Evolutionary conservation across 768 basidiomycete genomes (phyloP), one percentile per base, ranked within the genome.

Genomic region (Trametopsis cervina): DNA sequence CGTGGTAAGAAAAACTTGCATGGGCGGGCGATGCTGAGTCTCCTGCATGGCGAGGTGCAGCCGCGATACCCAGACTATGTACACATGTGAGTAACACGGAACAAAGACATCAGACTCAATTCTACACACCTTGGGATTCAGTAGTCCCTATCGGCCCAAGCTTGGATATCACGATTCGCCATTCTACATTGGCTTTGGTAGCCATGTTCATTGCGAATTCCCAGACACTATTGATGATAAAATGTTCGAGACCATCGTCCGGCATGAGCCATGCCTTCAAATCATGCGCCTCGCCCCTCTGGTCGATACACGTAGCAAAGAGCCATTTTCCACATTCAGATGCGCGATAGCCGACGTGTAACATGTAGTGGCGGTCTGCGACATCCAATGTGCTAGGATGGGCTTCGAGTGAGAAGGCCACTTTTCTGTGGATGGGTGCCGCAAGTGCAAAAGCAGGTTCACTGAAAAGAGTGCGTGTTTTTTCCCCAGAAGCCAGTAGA

Each of bases 301-400:
- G 80, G 58, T 93, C 90, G 4, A 86, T 67, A 56, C 82, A 85
- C 24, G 78, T 71, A n/a, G 79, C 78, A 15, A 88, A 60, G 4
- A 91, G 69, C 90, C 89, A 92, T 60, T 83, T 84, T 9, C 82
- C 76, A 49, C 83, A 85, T 4, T 61, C 55, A 10, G 83, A 82
- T 1, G 84, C 51, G 35, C 66, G 71, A 61, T 93, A 93, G 2
- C 79, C 90, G 33, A 91, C 73, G 60, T 93, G 90, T 38, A 93
- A 66, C 45, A 91, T 64, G 1, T 77, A 81, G 52, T 81, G 72
- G 23, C 75, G 66, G 44, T 81, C 77, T 40, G 75, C 45, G 13
- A 81, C 74, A 48, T 81, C 80, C 36, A 75, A 56, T 1, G 74
- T 62, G 5, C 63, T 63, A 1, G 63, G 58, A 17, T 70, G 71